A percentile compares a stretch with the other conserved stretches of the same genome.
phyloP scores from a whole-genome alignment of 2,329 filamentous ascomycete genomes.

The Epichloe uncinata region DNA sequence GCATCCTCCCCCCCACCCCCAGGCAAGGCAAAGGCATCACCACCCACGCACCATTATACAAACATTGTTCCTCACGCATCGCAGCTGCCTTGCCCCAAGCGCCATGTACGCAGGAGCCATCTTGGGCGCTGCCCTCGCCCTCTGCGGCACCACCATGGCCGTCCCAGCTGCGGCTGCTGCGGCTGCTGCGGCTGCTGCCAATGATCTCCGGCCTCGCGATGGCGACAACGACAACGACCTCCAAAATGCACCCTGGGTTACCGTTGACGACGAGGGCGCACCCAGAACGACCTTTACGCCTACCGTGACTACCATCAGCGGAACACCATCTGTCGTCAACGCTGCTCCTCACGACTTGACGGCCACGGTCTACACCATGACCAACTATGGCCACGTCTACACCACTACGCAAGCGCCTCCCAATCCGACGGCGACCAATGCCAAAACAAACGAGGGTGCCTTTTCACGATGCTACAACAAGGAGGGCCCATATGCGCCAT shows the following conservation, averaged over 20 bases:
- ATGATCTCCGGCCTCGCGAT: conserved; percentile 7
- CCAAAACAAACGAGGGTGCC: conserved; percentile 29
- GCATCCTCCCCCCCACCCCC: too few relatives aligned
- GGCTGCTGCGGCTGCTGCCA: conserved; percentile 12
- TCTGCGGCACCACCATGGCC: conserved; percentile 15
- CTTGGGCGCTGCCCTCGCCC: conserved; percentile 14
- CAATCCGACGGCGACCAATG: conserved; percentile 27
- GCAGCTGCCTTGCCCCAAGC: background rate
- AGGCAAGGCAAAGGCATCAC: too few relatives aligned
- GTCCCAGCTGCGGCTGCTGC: conserved; percentile 13
- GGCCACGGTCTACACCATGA: conserved; percentile 27
- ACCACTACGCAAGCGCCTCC: conserved; percentile 31
- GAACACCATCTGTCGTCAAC: conserved; percentile 25
- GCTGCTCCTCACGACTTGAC: conserved; percentile 34
- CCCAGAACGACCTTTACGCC: conserved; percentile 36
- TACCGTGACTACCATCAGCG: conserved; percentile 30
- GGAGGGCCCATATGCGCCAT: conserved; percentile 33
- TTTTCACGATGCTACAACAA: conserved; percentile 37
- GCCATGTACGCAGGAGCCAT: conserved; percentile 20
- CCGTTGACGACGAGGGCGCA: conserved; percentile 32
- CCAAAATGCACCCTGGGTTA: conserved; percentile 33
- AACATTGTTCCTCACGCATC: background rate
- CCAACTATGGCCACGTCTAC: conserved; percentile 21
- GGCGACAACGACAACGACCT: conserved; percentile 11
- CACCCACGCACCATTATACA: too few relatives aligned